phyloP scores from a whole-genome alignment of 768 basidiomycete genomes.

The Phylloporus sp. region DNA sequence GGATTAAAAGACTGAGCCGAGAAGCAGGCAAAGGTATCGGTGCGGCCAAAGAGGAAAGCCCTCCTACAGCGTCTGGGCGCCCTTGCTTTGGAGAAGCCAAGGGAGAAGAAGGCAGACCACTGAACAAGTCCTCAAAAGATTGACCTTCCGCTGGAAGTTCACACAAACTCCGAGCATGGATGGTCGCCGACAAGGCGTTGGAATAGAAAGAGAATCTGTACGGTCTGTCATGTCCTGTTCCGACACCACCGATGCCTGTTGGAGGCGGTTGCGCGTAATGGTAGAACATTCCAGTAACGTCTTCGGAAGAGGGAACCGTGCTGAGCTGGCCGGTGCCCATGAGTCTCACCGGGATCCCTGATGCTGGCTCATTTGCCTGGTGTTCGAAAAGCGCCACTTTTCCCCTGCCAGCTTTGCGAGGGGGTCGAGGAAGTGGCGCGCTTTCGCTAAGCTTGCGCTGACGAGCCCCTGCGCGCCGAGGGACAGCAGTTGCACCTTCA shows the following conservation, averaged over 20 bases:
- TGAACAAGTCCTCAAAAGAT: constrained; percentile 86
- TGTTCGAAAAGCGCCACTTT: constrained; percentile 91
- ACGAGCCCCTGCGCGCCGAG: constrained; percentile 38
- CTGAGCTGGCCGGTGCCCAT: constrained; percentile 29
- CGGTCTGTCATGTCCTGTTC: constrained; percentile 73
- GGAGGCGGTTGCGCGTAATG: constrained; percentile 10
- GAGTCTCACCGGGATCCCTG: constrained; percentile 42
- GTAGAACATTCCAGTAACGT: constrained; percentile 26
- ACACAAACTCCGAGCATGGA: constrained; percentile 87
- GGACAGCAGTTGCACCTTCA: constrained; percentile 5
- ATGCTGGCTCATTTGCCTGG: constrained; percentile 43
- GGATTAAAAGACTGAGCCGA: constrained; percentile 3
- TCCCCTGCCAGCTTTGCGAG: constrained; percentile 57
- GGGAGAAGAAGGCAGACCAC: constrained; percentile 37
- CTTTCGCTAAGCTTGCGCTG: constrained; percentile 88
- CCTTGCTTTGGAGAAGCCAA: constrained; percentile 1
- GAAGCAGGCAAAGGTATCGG: constrained; percentile 7
- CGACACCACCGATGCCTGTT: constrained; percentile 28
- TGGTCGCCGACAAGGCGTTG: constrained; percentile 85
- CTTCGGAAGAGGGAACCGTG: constrained; percentile 38
- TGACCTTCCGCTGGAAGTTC: constrained; percentile 95
- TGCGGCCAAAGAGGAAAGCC: not conserved
- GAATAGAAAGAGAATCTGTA: constrained; percentile 99
- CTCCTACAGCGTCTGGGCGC: constrained; percentile 6
- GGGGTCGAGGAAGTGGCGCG: constrained; percentile 58